Percentiles rank a stretch among this genome's conserved stretches.
Conservation (phyloP, 345 rosid species). For the Iberis pinnata region DNA sequence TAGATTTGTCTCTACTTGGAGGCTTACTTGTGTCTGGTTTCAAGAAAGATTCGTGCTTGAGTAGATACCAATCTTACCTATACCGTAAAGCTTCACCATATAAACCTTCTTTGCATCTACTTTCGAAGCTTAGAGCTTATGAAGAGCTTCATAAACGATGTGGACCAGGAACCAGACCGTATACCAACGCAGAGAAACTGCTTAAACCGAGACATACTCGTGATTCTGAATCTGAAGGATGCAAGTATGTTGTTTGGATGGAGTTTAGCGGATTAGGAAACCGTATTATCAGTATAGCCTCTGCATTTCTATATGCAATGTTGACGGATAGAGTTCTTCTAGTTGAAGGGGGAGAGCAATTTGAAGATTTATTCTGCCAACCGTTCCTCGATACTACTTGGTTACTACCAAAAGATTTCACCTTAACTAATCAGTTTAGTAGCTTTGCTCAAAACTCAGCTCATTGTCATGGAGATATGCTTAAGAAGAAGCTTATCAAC, state of each 20-base stretch:
- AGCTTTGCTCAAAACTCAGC: constrained; percentile 39
- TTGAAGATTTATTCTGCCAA: constrained; percentile 49
- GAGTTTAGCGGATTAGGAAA: constrained; percentile 70
- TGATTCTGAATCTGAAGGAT: constrained; percentile 32
- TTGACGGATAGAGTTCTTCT: constrained; percentile 56
- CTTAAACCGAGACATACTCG: constrained; percentile 29
- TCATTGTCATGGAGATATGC: constrained; percentile 46
- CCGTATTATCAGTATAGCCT: constrained; percentile 50
- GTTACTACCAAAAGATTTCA: constrained; percentile 48
- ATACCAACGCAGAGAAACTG: constrained; percentile 26
- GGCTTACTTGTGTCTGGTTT: constrained; percentile 56
- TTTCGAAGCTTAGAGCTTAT: constrained; percentile 53
- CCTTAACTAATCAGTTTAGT: constrained; percentile 30
- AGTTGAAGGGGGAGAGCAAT: constrained; percentile 55
- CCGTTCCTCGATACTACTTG: constrained; percentile 56
- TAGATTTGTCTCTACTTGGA: constrained; percentile 35
- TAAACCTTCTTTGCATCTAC: constrained; percentile 51
- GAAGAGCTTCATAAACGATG: constrained; percentile 56
- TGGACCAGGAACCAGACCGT: constrained; percentile 45
- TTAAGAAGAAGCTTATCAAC: constrained; percentile 36
- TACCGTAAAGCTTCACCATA: constrained; percentile 45
- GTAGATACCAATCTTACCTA: constrained; percentile 45
- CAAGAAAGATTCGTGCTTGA: constrained; percentile 42
- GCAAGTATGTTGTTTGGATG: constrained; percentile 60
- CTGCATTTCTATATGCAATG: constrained; percentile 60